Percentiles rank a stretch among this genome's conserved stretches.
These are phyloP conservation scores for Beta vulgaris DNA, from an alignment of 148 eudicot species.

Conservation along the genomic window DNA sequence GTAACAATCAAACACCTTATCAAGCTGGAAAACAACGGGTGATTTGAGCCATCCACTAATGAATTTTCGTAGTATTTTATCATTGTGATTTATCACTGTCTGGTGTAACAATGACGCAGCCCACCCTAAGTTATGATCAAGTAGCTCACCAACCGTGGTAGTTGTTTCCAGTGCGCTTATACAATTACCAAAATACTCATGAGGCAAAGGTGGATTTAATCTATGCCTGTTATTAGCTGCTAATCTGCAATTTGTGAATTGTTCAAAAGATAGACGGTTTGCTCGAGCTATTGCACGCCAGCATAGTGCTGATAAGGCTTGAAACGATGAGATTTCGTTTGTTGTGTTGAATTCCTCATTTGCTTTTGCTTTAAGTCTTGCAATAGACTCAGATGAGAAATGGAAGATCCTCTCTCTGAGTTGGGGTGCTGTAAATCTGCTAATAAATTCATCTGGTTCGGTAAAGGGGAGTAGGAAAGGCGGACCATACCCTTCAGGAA, in stretches of 20 bases:
- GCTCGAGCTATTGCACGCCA: conserved; percentile 73
- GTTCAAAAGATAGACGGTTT: conserved; percentile 24
- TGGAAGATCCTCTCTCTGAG: conserved; percentile 59
- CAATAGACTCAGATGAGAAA: conserved; percentile 53
- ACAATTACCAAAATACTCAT: conserved; percentile 63
- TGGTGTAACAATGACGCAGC: conserved; percentile 36
- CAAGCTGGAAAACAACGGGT: conserved; percentile 1
- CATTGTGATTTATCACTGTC: conserved; percentile 46
- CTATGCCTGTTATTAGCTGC: conserved; percentile 59
- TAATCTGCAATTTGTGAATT: conserved; percentile 58
- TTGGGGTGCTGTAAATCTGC: conserved; percentile 27
- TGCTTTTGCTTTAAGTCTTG: conserved; percentile 50
- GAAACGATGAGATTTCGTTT: conserved; percentile 55
- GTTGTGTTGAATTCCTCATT: conserved; percentile 26
- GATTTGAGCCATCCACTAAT: conserved; percentile 8
- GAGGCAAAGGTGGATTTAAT: conserved; percentile 50
- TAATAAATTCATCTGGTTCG: conserved; percentile 34
- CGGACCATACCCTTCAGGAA: conserved; percentile 32
- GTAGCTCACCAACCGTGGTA: conserved; percentile 36
- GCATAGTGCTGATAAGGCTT: conserved; percentile 59
- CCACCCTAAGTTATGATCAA: conserved; percentile 47
- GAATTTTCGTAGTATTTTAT: conserved; percentile 13
- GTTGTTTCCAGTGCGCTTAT: conserved; percentile 33
- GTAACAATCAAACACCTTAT: conserved; percentile 12
- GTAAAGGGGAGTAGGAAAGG: conserved; percentile 15